Evolutionary conservation across 352 stramenopile genomes (phyloP), one percentile per base, ranked within the genome.

Genomic region (Phytopythium boreale): DNA sequence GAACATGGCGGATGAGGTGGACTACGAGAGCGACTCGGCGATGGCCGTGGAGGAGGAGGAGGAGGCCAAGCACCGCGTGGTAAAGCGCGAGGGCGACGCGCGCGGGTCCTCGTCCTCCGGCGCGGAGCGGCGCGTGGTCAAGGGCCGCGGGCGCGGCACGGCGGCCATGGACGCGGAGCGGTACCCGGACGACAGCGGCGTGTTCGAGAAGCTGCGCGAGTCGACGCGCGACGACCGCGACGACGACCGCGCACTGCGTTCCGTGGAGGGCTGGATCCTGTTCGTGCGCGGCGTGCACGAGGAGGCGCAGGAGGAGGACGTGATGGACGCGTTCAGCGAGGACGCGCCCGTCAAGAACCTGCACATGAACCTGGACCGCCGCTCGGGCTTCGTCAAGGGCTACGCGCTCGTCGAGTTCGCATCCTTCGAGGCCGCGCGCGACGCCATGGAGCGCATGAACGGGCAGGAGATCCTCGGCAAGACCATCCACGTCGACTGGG

Each of bases 241-340:
- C 34, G 72, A 88, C 66, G 77, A 78, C 26, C 85, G 59, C 22
- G 83, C 82, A 10, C 75, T 93, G 26, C 79, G 88, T 62, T 97
- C 87, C 57, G 89, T 98, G 9, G 96, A 99, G 74, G 97, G 97
- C n/a, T 99, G 95, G 92, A 88, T 98, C 47, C 69, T 99, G 15
- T 98, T 99, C 71, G 92, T 98, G 34, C 96, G 84, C 17, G 93
- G 93, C 62, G 81, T 99, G 43, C 93, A 99, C 67, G 91, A 98
- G 70, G 96, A 99, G 70, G 95, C 96, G 15, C 90, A 98, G 69
- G 95, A 99, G 66, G 97, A 99, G 67, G 92, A 99, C 70, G 75
- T 99, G 51, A 77, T 98, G 59, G 96, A 99, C 70, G 83, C 80
- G 6, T 99, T 98, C 70, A 88, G 84, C 47, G 96, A 99, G 63